Conservation (phyloP, 371 early-diverging fungal species). For the Mucor plumbeus region DNA sequence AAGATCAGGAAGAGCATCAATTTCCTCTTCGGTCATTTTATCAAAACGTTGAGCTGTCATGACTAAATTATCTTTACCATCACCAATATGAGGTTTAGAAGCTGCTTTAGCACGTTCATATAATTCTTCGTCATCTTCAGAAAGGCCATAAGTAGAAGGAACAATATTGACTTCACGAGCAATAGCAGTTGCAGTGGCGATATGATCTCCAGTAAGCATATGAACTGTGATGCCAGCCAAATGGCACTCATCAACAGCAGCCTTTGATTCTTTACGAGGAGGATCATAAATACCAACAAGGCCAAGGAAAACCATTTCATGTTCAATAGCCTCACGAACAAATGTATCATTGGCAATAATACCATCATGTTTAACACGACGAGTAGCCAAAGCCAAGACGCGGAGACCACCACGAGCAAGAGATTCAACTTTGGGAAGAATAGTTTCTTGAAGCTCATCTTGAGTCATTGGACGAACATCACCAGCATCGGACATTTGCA, state of each 20-base stretch:
- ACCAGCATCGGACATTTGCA: conserved; percentile 55
- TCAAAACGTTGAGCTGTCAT: conserved; percentile 91
- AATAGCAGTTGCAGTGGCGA: conserved; percentile 92
- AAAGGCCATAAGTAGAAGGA: conserved; percentile 52
- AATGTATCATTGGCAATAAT: conserved; percentile 48
- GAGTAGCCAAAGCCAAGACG: conserved; percentile 50
- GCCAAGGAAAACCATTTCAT: conserved; percentile 83
- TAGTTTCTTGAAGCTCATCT: conserved; percentile 55
- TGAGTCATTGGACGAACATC: conserved; percentile 38
- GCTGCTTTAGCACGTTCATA: conserved; percentile 14
- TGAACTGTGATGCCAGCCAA: conserved; percentile 92
- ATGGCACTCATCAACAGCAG: conserved; percentile 86
- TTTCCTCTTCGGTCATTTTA: conserved; percentile 75
- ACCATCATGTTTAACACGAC: conserved; percentile 57
- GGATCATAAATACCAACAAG: conserved; percentile 95
- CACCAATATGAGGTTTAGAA: conserved; percentile 34
- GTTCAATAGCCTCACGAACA: conserved; percentile 69
- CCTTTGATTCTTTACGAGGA: conserved; percentile 77
- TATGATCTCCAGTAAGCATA: conserved; percentile 97
- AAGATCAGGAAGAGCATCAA: conserved; percentile 79
- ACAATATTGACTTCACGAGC: conserved; percentile 91
- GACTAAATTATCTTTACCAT: conserved; percentile 53
- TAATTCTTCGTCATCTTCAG: conserved; percentile 17
- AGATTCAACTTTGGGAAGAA: conserved; percentile 61
- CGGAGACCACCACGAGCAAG: conserved; percentile 78